Conservation (phyloP, 441 rosid species). For the Adansonia gregorii region DNA sequence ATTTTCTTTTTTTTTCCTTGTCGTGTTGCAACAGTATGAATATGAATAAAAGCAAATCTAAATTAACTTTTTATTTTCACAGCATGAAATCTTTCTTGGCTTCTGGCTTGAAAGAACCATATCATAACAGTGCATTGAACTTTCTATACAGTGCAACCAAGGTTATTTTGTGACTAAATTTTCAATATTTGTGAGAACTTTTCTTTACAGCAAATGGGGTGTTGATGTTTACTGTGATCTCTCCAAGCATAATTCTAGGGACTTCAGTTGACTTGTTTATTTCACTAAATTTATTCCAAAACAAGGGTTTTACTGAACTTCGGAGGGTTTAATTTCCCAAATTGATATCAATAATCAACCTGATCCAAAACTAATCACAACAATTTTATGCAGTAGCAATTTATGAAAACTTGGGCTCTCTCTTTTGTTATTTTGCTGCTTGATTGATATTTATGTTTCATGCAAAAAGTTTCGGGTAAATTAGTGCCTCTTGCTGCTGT, state of each 20-base stretch:
- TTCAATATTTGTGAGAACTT: neutral
- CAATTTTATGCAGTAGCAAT: neutral
- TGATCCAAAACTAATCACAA: neutral
- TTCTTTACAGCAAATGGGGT: neutral
- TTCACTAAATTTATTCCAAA: neutral
- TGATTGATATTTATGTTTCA: neutral
- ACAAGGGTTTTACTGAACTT: neutral
- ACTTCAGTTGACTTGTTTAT: neutral
- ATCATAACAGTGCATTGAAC: too few relatives aligned
- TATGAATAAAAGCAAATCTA: too few relatives aligned
- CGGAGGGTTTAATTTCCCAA: neutral
- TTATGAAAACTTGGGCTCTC: neutral
- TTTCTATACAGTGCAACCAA: too few relatives aligned
- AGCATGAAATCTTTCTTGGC: too few relatives aligned
- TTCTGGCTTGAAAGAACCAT: too few relatives aligned
- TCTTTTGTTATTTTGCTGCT: neutral
- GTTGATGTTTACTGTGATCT: neutral
- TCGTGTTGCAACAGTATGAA: too few relatives aligned
- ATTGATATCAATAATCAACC: neutral
- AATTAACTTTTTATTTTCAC: too few relatives aligned
- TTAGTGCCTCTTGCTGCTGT: neutral
- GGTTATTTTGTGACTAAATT: neutral
- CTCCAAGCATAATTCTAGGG: neutral
- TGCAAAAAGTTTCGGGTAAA: neutral
- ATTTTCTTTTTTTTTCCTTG: too few relatives aligned